Percentiles rank a stretch among this genome's conserved stretches.
Evolutionary conservation across 768 basidiomycete genomes (phyloP).

Genomic region (Dentipellis fragilis): DNA sequence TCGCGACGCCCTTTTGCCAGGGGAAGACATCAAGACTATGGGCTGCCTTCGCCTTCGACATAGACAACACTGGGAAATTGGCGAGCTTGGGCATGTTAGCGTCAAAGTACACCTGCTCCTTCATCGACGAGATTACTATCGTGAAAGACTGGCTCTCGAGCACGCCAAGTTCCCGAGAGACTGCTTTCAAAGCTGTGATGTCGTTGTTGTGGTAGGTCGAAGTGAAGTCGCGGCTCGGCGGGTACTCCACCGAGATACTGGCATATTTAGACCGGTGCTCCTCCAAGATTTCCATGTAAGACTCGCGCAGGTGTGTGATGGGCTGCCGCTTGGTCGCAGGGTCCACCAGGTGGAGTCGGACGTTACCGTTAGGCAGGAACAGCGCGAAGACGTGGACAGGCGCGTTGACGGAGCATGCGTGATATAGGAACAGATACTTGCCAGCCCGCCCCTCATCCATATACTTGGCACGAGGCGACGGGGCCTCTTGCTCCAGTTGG

Average conservation of each 20-base stretch:
- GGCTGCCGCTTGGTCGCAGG: slow-evolving; percentile 79
- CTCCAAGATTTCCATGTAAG: slow-evolving; percentile 54
- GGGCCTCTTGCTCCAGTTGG: slow-evolving; percentile 60
- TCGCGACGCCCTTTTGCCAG: slow-evolving; percentile 78
- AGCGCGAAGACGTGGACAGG: slow-evolving; percentile 82
- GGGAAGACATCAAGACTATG: slow-evolving; percentile 76
- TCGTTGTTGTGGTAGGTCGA: slow-evolving; percentile 76
- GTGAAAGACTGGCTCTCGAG: slow-evolving; percentile 65
- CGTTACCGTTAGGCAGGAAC: slow-evolving; percentile 62
- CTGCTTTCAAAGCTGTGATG: slow-evolving; percentile 67
- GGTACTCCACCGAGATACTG: slow-evolving; percentile 52
- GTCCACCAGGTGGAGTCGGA: slow-evolving; percentile 85
- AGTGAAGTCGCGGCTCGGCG: slow-evolving; percentile 46
- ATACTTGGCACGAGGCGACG: slow-evolving; percentile 57
- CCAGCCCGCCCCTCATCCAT: slow-evolving; percentile 58
- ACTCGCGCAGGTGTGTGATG: slow-evolving; percentile 64
- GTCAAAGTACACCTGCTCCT: slow-evolving; percentile 80
- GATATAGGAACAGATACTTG: slow-evolving; percentile 84
- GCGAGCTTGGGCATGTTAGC: slow-evolving; percentile 53
- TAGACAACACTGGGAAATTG: slow-evolving; percentile 82
- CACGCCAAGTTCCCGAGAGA: slow-evolving; percentile 79
- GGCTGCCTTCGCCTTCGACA: slow-evolving; percentile 69
- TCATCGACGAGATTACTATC: slow-evolving; percentile 78
- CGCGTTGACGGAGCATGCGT: slow-evolving; percentile 63
- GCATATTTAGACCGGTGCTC: slow-evolving; percentile 34